These are phyloP conservation scores for Ustilaginoidea virens DNA, from an alignment of 2,329 filamentous ascomycete genomes.

Conservation along the genomic window DNA sequence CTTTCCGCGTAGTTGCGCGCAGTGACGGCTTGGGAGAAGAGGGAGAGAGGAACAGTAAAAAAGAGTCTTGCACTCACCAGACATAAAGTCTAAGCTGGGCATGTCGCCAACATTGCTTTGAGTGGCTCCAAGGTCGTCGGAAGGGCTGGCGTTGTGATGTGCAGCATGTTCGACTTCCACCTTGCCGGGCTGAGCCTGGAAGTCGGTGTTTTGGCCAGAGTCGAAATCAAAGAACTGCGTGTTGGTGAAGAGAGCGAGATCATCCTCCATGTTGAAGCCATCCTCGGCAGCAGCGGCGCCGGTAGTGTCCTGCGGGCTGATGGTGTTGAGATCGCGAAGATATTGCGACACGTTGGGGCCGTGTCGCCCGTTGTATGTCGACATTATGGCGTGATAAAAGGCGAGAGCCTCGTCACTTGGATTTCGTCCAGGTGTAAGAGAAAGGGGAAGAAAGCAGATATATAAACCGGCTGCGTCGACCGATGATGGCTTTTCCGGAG, in stretches of 20 bases:
- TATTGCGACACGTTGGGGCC: constrained; percentile 83
- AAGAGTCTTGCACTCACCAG: constrained; percentile 31
- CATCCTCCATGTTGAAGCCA: constrained; percentile 49
- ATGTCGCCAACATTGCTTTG: constrained; percentile 30
- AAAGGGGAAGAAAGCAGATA: too few species aligned
- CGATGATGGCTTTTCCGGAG: too few species aligned
- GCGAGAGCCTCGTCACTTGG: too few species aligned
- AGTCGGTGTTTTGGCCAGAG: constrained; percentile 42
- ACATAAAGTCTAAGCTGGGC: constrained; percentile 31
- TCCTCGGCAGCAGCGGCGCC: constrained; percentile 32
- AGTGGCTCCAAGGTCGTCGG: constrained; percentile 23
- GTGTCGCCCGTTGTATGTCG: constrained; percentile 60
- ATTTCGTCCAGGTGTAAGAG: too few species aligned
- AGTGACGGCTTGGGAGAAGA: too few species aligned
- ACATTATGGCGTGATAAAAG: constrained; percentile 32
- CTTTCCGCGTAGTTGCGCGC: too few species aligned
- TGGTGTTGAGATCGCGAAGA: constrained; percentile 69
- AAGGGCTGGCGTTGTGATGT: constrained; percentile 16
- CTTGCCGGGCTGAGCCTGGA: constrained; percentile 34
- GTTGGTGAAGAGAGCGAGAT: constrained; percentile 69
- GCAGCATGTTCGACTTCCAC: constrained; percentile 17
- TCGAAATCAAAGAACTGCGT: constrained; percentile 72
- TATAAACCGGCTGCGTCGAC: too few species aligned
- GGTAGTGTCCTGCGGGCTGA: constrained; percentile 41
- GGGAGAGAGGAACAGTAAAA: background rate